Conservation (phyloP, 139 green algal species). For the Haematococcus sp. region DNA sequence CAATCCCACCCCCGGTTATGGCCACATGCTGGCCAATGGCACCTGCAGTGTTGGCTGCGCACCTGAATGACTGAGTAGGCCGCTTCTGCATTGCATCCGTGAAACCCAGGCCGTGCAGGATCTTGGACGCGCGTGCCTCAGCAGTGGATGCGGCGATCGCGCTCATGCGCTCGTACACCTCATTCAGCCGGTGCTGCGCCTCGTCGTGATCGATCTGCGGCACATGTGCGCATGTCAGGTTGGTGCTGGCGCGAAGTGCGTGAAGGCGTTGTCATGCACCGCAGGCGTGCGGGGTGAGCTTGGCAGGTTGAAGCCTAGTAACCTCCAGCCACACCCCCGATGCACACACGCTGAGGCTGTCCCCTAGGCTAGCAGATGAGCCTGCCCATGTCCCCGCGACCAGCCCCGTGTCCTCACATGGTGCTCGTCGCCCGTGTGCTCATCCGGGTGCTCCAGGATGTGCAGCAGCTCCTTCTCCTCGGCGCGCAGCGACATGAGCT, state of each 20-base stretch:
- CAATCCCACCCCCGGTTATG: too few relatives aligned
- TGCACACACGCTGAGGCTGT: too few relatives aligned
- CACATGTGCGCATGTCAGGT: background rate
- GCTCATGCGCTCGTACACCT: slow-evolving; percentile 92
- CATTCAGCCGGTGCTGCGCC: slow-evolving; percentile 65
- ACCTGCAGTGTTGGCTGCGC: slow-evolving; percentile 61
- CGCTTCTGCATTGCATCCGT: slow-evolving; percentile 86
- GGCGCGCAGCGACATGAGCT: slow-evolving; percentile 87
- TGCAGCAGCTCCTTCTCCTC: slow-evolving; percentile 73
- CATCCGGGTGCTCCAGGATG: slow-evolving; percentile 32
- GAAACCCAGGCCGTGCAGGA: slow-evolving; percentile 96
- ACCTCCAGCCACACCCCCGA: too few relatives aligned
- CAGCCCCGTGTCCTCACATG: too few relatives aligned
- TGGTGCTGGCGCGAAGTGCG: background rate
- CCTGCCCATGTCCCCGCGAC: too few relatives aligned
- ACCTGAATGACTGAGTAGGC: slow-evolving; percentile 77
- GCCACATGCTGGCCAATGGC: too few relatives aligned
- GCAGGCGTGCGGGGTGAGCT: too few relatives aligned
- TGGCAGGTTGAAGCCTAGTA: too few relatives aligned
- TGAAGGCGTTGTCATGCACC: too few relatives aligned
- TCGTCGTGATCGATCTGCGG: slow-evolving; percentile 28
- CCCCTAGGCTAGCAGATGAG: too few relatives aligned
- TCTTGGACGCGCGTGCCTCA: slow-evolving; percentile 93
- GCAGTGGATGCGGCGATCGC: slow-evolving; percentile 78
- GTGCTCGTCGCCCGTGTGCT: slow-evolving; percentile 15